Conservation (phyloP, 108 stramenopile genomes). For the Aurantiochytrium sp. region DNA sequence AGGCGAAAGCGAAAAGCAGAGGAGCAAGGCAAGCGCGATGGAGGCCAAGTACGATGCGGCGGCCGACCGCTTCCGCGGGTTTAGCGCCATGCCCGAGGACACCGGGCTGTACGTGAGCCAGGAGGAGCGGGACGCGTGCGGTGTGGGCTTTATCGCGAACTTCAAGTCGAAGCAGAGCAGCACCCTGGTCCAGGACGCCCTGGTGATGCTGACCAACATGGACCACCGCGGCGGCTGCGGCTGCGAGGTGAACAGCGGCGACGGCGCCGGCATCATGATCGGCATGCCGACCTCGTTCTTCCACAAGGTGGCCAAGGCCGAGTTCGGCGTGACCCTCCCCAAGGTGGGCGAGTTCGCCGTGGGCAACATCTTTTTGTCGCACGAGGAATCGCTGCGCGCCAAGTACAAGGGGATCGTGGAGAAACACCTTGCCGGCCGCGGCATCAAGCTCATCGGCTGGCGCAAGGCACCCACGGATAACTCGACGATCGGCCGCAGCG, state of each 20-base stretch:
- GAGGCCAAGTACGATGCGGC: not conserved
- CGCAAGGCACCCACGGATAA: slow-evolving; percentile 30
- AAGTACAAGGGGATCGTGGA: slow-evolving; percentile 52
- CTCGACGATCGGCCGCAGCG: slow-evolving; percentile 14
- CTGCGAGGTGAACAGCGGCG: slow-evolving; percentile 65
- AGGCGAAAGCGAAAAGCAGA: not conserved
- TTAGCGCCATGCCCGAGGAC: not conserved
- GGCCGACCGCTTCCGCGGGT: not conserved
- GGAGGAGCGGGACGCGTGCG: slow-evolving; percentile 90
- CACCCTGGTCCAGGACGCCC: slow-evolving; percentile 60
- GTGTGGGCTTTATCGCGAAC: slow-evolving; percentile 85
- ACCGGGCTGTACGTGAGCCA: slow-evolving; percentile 43
- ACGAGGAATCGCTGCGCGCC: slow-evolving; percentile 55
- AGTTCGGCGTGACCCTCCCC: slow-evolving; percentile 66
- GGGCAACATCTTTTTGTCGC: slow-evolving; percentile 87
- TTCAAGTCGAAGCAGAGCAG: slow-evolving; percentile 35
- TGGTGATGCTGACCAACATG: not conserved
- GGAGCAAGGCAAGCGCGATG: not conserved
- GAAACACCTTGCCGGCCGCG: slow-evolving; percentile 64
- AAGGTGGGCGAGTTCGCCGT: slow-evolving; percentile 76
- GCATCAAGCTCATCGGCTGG: slow-evolving; percentile 72
- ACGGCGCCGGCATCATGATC: slow-evolving; percentile 90
- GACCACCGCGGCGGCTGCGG: slow-evolving; percentile 42
- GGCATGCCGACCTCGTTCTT: slow-evolving; percentile 88
- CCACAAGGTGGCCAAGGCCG: slow-evolving; percentile 68